These are phyloP conservation scores for Amauroascus verrucosus DNA, from an alignment of 2,329 filamentous ascomycete species.

Conservation along the genomic window DNA sequence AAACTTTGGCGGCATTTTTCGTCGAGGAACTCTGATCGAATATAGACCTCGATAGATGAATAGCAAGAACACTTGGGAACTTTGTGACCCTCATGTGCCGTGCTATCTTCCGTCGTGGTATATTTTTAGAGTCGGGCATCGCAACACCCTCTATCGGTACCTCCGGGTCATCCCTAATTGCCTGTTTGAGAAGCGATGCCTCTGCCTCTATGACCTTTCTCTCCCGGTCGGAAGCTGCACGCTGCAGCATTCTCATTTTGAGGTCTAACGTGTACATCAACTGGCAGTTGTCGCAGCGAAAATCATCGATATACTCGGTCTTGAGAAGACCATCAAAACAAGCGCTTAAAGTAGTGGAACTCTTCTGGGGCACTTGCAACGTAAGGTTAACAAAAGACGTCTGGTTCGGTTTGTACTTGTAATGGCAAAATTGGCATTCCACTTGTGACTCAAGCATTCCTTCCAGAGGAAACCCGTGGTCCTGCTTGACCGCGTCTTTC, in stretches of 20 bases:
- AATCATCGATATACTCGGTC: conserved; percentile 92
- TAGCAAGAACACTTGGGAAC: conserved; percentile 81
- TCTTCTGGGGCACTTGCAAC: conserved; percentile 75
- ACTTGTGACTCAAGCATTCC: conserved; percentile 90
- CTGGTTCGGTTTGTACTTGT: conserved; percentile 72
- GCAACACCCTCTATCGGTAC: conserved; percentile 58
- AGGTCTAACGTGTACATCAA: conserved; percentile 65
- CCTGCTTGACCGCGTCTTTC: conserved; percentile 29
- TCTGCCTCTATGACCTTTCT: conserved; percentile 45
- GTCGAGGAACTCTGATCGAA: conserved; percentile 71
- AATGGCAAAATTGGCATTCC: conserved; percentile 80
- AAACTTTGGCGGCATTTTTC: conserved; percentile 90
- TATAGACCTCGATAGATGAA: conserved; percentile 88
- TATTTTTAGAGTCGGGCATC: conserved; percentile 62
- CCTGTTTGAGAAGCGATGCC: conserved; percentile 55
- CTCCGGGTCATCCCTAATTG: conserved; percentile 75
- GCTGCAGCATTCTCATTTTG: conserved; percentile 50
- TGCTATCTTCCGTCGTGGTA: conserved; percentile 73
- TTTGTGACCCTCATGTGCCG: conserved; percentile 76
- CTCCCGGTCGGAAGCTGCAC: conserved; percentile 44
- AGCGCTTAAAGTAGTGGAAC: conserved; percentile 66
- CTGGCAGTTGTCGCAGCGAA: conserved; percentile 86
- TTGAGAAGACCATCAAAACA: conserved; percentile 94
- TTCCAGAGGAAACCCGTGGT: conserved; percentile 72
- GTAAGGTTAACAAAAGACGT: conserved; percentile 89